Percentiles rank a stretch among this genome's conserved stretches.
phyloP scores from a whole-genome alignment of 2,329 filamentous ascomycete species.

The Elsinoe ampelina region DNA sequence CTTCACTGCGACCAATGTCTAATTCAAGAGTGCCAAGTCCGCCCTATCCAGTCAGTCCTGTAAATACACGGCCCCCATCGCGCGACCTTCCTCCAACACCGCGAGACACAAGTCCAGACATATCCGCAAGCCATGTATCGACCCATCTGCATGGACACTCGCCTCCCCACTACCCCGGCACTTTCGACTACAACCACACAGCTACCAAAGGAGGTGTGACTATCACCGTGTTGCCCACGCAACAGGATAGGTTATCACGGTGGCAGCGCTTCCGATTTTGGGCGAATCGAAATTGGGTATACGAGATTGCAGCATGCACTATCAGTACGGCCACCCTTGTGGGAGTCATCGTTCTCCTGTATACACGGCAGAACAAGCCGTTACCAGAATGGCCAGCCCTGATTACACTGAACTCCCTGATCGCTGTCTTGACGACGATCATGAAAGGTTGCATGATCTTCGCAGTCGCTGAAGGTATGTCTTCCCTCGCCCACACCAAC shows the following conservation, averaged over 20 bases:
- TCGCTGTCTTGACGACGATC: slow-evolving; percentile 13
- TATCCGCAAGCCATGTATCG: background rate
- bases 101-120: background rate
- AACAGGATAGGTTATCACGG: background rate
- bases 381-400: slow-evolving; percentile 14
- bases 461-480: slow-evolving; percentile 6
- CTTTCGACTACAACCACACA: background rate
- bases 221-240: background rate
- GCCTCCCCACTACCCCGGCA: background rate
- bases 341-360: background rate
- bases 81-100: background rate
- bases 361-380: slow-evolving; percentile 5
- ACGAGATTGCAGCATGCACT: background rate
- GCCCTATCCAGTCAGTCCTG: background rate
- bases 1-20: background rate
- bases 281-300: slow-evolving; percentile 4
- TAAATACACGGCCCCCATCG: background rate
- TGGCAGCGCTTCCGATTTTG: background rate
- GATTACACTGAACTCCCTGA: slow-evolving; percentile 14
- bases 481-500: too few relatives aligned
- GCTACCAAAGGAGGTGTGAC: background rate
- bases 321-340: background rate
- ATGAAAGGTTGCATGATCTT: slow-evolving; percentile 13
- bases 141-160: background rate
- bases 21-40: background rate